Percentiles rank a stretch among this genome's conserved stretches.
phyloP scores from a whole-genome alignment of 176 grass and related monocot genomes.

The Paspalum vaginatum region DNA sequence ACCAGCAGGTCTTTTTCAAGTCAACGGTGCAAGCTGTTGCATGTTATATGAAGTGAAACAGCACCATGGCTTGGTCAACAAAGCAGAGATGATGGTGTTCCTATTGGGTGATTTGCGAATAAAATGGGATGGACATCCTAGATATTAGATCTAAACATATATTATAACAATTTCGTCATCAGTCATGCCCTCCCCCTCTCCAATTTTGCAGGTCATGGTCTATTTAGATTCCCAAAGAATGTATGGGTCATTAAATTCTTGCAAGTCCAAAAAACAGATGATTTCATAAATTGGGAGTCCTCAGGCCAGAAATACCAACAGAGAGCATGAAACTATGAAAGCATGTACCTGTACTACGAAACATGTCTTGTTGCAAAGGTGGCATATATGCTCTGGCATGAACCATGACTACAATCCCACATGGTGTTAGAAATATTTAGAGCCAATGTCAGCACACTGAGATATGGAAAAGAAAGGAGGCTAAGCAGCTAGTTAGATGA shows the following conservation, averaged over 20 bases:
- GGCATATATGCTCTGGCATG: background rate
- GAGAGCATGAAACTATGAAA: background rate
- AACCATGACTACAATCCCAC: background rate
- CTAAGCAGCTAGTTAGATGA: background rate
- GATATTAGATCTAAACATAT: constrained; percentile 17
- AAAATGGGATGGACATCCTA: background rate
- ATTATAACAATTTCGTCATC: background rate
- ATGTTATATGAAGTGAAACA: constrained; percentile 16
- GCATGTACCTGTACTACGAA: background rate
- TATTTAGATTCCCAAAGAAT: background rate
- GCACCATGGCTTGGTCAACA: constrained; percentile 2
- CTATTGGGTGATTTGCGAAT: background rate
- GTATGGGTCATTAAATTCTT: background rate
- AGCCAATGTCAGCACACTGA: background rate
- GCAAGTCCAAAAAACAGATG: background rate
- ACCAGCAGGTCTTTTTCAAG: constrained; percentile 19
- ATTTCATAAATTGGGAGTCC: constrained; percentile 5
- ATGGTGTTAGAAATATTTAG: constrained; percentile 2
- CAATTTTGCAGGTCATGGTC: constrained; percentile 19
- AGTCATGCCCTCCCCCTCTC: background rate
- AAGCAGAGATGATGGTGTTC: background rate
- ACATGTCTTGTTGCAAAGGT: background rate
- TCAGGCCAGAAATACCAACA: constrained; percentile 2
- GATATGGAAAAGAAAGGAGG: background rate
- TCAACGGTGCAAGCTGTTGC: background rate